Evolutionary conservation across 2,329 filamentous ascomycete species (phyloP).

Genomic region (Trichophyton schoenleinii): DNA sequence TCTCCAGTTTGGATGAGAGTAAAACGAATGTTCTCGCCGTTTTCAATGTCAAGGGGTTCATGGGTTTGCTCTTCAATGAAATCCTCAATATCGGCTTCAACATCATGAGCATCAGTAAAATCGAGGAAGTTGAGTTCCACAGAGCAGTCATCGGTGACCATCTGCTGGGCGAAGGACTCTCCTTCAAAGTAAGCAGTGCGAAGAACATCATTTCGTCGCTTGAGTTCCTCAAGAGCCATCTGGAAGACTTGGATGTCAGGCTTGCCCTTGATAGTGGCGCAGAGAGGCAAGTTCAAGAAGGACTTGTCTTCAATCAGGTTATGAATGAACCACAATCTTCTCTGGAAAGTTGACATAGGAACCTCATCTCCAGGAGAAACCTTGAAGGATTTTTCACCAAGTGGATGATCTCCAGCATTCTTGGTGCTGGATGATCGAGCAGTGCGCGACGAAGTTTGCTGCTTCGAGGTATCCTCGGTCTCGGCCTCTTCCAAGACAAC

Average conservation of each 20-base stretch:
- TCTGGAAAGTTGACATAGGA: slow-evolving; percentile 19
- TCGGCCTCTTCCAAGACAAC: slow-evolving; percentile 5
- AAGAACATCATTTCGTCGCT: slow-evolving; percentile 14
- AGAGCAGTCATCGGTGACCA: slow-evolving; percentile 11
- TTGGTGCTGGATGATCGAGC: background rate
- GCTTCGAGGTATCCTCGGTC: background rate
- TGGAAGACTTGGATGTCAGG: slow-evolving; percentile 10
- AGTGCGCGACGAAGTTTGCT: background rate
- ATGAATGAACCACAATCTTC: slow-evolving; percentile 18
- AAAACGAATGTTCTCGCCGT: slow-evolving; percentile 15
- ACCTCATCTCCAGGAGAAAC: slow-evolving; percentile 7
- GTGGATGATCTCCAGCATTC: background rate
- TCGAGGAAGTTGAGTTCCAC: slow-evolving; percentile 14
- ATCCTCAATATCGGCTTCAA: slow-evolving; percentile 10
- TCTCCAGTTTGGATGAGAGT: slow-evolving; percentile 14
- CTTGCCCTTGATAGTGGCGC: slow-evolving; percentile 13
- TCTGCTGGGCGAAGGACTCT: slow-evolving; percentile 18
- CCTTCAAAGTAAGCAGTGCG: slow-evolving; percentile 17
- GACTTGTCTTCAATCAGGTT: slow-evolving; percentile 16
- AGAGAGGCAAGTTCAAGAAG: slow-evolving; percentile 15
- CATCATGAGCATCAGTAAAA: slow-evolving; percentile 11
- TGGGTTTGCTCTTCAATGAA: slow-evolving; percentile 8
- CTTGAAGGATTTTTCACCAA: slow-evolving; percentile 12
- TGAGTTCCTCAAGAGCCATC: slow-evolving; percentile 12
- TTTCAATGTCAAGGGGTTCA: slow-evolving; percentile 14